Evolutionary conservation across 2,329 filamentous ascomycete genomes (phyloP).

Genomic region (Davidsoniella virescens): DNA sequence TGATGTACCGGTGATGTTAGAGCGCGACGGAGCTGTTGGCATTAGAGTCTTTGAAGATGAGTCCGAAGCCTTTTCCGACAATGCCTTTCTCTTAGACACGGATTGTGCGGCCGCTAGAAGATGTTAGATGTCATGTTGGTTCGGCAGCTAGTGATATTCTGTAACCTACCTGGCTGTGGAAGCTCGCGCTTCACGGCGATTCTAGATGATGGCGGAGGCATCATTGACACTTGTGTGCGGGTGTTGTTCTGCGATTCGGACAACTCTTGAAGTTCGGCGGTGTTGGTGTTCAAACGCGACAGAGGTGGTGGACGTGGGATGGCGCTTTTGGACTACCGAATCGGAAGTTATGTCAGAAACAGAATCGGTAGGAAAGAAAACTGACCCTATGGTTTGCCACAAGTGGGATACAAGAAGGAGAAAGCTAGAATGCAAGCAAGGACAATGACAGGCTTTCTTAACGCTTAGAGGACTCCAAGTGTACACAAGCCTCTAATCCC

Average conservation of each 20-base stretch:
- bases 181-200: slow-evolving; percentile 34
- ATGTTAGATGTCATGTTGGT: neutral
- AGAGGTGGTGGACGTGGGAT: slow-evolving; percentile 13
- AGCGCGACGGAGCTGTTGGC: slow-evolving; percentile 26
- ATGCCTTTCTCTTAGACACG: slow-evolving; percentile 43
- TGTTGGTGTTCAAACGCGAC: neutral
- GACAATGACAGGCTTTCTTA: no score
- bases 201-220: slow-evolving; percentile 21
- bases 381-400: neutral
- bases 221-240: slow-evolving; percentile 20
- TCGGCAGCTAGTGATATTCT: neutral
- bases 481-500: no score
- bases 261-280: slow-evolving; percentile 25
- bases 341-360: no score
- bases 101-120: slow-evolving; percentile 23
- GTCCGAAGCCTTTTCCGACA: slow-evolving; percentile 38
- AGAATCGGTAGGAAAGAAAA: neutral
- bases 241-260: slow-evolving; percentile 46
- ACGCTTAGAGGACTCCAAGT: no score
- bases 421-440: neutral
- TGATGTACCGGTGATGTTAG: slow-evolving; percentile 28
- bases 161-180: slow-evolving; percentile 27
- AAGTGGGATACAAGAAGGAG: neutral
- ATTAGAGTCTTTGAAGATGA: slow-evolving; percentile 24
- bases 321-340: slow-evolving; percentile 5